Conservation (phyloP, 768 basidiomycete genomes). For the Trametopsis cervina region DNA sequence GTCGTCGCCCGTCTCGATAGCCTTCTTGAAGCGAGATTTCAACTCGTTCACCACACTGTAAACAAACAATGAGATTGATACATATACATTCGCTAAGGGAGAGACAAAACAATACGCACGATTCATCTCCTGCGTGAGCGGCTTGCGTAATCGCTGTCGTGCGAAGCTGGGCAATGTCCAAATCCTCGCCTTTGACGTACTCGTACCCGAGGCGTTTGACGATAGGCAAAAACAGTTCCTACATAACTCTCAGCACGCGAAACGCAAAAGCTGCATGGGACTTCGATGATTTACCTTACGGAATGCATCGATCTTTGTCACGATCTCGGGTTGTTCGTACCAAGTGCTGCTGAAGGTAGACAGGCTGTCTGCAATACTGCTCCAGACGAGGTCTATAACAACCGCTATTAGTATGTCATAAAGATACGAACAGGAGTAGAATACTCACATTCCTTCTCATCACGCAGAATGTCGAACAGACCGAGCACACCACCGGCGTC, state of each 20-base stretch:
- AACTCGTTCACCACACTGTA: conserved; percentile 71
- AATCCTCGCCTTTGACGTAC: conserved; percentile 54
- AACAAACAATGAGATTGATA: background rate
- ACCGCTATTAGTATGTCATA: background rate
- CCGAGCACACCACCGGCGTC: conserved; percentile 72
- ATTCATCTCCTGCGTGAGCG: conserved; percentile 36
- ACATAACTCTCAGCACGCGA: background rate
- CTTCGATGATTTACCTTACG: conserved; percentile 34
- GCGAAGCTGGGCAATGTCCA: conserved; percentile 65
- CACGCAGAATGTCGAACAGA: conserved; percentile 58
- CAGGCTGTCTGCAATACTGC: conserved; percentile 55
- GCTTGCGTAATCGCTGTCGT: conserved; percentile 63
- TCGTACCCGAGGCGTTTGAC: conserved; percentile 77
- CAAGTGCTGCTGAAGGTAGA: conserved; percentile 53
- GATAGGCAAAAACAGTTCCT: conserved; percentile 68
- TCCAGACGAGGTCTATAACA: conserved; percentile 80
- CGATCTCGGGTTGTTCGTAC: conserved; percentile 70
- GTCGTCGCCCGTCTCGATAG: conserved; percentile 65
- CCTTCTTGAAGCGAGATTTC: conserved; percentile 60
- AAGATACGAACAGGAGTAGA: background rate
- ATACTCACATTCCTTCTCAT: conserved; percentile 71
- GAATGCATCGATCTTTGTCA: conserved; percentile 51
- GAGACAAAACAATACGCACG: conserved; percentile 20
- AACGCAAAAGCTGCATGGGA: background rate
- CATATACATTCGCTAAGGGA: no score